Base-by-base conservation (phyloP, 208 protist species). In the Leishmania guyanensis region DNA sequence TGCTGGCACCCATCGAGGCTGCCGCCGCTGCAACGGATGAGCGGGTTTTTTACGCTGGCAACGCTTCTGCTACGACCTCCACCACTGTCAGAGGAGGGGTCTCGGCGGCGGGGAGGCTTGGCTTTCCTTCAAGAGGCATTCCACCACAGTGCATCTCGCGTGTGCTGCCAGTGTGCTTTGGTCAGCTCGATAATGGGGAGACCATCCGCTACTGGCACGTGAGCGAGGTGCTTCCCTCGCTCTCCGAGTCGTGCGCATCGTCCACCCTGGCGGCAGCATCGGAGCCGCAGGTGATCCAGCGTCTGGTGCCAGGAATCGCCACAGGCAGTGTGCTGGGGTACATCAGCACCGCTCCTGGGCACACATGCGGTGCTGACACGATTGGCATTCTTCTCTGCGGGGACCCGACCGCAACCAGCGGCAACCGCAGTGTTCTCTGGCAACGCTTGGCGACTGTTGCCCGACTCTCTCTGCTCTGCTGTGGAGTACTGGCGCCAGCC, bases 151-250 rank as follows among this genome's bases (percentile, higher is more conserved):
- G 39, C 65, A 62, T 74, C 68, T 65, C 66, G 12, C 50, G 84
- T 6, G 80, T 94, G 39, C 54, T 81, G 1, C 92, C 93, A 5
- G 62, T 92, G 66, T 92, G 88, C 75, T 93, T 95, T 71, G 85
- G 89, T 17, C 83, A 93, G 71, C 83, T 95, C 10, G 88, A 88
- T 39, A 88, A 88, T 74, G 89, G 88, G 33, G 84, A 91, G 51
- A 85, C 88, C 4, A 82, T 97, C 60, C 90, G 92, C 75, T 94
- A 91, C 84, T 73, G 93, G 71, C 78, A 86, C 66, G 77, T 78
- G 5, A 50, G 80, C 16, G 80, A 92, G 69, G 78, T 93, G 51
- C 77, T 93, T 51, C 75, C 91, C 20, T 84, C 85, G 20, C 29
- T 90, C 48, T 77, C 84, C 20, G 79, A 75, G 69, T 77, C 78